These are phyloP conservation scores for Neonectria coccinea DNA, from an alignment of 2,329 filamentous ascomycete genomes.

Conservation along the genomic window DNA sequence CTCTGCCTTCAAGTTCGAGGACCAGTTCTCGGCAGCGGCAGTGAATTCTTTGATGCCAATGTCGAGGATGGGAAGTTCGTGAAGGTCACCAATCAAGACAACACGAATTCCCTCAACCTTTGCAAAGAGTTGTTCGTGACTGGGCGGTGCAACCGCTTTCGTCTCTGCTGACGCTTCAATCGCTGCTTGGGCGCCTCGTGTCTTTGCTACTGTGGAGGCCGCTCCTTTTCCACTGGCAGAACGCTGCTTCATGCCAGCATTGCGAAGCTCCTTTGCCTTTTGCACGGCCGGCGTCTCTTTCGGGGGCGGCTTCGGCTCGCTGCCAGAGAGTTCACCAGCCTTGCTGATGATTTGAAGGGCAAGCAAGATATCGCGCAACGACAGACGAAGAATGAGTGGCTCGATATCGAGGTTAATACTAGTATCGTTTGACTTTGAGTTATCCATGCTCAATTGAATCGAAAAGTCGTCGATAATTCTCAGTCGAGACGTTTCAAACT, in stretches of 20 bases:
- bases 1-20: conserved; percentile 85
- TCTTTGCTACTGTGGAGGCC: conserved; percentile 59
- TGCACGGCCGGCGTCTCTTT: conserved; percentile 59
- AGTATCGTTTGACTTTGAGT: conserved; percentile 70
- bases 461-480: conserved; percentile 98
- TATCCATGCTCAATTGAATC: conserved; percentile 88
- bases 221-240: conserved; percentile 67
- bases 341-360: conserved; percentile 92
- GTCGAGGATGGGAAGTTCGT: conserved; percentile 95
- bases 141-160: conserved; percentile 29
- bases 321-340: conserved; percentile 86
- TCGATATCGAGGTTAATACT: conserved; percentile 91
- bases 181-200: conserved; percentile 53
- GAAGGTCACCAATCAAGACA: conserved; percentile 93
- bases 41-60: conserved; percentile 92
- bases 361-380: conserved; percentile 92
- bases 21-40: conserved; percentile 90
- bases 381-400: conserved; percentile 89
- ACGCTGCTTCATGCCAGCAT: conserved; percentile 63
- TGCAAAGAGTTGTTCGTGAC: conserved; percentile 83
- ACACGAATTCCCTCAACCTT: conserved; percentile 89
- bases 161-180: conserved; percentile 43
- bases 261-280: conserved; percentile 66
- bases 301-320: conserved; percentile 60
- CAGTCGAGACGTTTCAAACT: conserved; percentile 88